Evolutionary conservation across 192 early-diverging fungal species (phyloP).

Genomic region (Coemansia aciculifera): DNA sequence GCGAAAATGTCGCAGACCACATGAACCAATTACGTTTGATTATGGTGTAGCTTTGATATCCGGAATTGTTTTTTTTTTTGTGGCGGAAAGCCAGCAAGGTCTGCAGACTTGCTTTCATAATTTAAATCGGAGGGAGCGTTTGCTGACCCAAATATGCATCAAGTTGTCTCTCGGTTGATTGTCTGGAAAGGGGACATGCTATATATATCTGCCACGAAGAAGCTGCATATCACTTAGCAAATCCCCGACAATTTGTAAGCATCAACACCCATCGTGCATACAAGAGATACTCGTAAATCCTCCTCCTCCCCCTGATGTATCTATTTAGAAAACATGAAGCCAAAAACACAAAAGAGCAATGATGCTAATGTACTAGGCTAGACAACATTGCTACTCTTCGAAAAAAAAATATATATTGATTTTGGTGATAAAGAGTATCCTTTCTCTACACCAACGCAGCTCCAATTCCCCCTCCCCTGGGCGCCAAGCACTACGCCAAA

Average conservation of each 20-base stretch:
- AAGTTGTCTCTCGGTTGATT: conserved; percentile 4
- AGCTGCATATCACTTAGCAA: background rate
- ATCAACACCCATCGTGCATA: background rate
- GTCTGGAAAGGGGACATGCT: background rate
- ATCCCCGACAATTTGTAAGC: conserved; percentile 6
- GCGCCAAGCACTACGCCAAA: background rate
- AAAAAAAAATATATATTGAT: too few relatives aligned
- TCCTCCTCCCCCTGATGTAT: background rate
- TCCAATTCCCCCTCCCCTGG: background rate
- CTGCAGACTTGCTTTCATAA: background rate
- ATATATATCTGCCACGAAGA: background rate
- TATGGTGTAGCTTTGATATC: background rate
- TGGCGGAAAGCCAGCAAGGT: background rate
- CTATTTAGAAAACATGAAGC: background rate
- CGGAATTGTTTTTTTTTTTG: background rate
- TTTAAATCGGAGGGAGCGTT: background rate
- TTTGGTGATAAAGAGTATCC: background rate
- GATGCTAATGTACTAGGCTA: background rate
- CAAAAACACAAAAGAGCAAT: background rate
- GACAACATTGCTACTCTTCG: background rate
- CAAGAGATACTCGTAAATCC: background rate
- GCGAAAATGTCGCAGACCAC: background rate
- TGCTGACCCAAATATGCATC: background rate
- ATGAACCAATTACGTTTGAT: background rate
- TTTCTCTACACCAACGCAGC: background rate